A percentile compares a stretch with the other conserved stretches of the same genome.
These are phyloP conservation scores for Lodderomyces theae DNA, from an alignment of 1,139 yeast species.

Conservation along the genomic window DNA sequence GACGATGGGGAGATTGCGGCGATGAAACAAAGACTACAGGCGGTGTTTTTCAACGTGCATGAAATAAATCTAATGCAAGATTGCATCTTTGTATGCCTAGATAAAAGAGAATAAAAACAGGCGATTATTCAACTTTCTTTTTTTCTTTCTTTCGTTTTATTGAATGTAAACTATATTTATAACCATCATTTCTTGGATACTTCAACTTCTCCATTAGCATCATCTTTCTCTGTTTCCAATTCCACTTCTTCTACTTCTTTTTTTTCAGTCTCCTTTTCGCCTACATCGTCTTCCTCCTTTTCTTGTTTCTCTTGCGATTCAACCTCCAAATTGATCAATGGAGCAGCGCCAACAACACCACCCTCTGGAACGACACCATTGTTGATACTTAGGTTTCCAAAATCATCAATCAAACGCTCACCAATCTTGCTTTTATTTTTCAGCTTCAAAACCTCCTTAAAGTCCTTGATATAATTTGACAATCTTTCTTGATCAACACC, in stretches of 20 bases:
- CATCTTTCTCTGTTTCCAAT: constrained; percentile 16
- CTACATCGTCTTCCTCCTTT: constrained; percentile 15
- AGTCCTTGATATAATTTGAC: constrained; percentile 38
- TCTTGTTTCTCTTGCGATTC: constrained; percentile 16
- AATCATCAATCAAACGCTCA: constrained; percentile 51
- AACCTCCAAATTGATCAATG: constrained; percentile 32
- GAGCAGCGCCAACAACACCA: constrained; percentile 16
- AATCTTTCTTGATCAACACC: constrained; percentile 44
- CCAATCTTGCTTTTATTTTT: constrained; percentile 59
- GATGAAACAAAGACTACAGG: constrained; percentile 54
- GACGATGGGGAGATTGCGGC: constrained; percentile 52
- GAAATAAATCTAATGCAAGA: constrained; percentile 42
- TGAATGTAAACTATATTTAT: too few species aligned
- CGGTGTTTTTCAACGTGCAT: constrained; percentile 57
- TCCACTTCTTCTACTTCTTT: constrained; percentile 22
- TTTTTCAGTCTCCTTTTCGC: constrained; percentile 14
- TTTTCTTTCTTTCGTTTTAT: constrained; percentile 6
- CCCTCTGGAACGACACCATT: constrained; percentile 21
- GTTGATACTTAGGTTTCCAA: constrained; percentile 23
- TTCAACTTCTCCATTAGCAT: constrained; percentile 16
- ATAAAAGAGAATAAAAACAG: constrained; percentile 27
- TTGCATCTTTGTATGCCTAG: constrained; percentile 64
- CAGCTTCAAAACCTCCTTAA: constrained; percentile 60
- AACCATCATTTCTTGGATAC: neutral
- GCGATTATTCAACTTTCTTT: constrained; percentile 2